phyloP scores from a whole-genome alignment of 140 eudicot genomes.

The Flaveria floridana region DNA sequence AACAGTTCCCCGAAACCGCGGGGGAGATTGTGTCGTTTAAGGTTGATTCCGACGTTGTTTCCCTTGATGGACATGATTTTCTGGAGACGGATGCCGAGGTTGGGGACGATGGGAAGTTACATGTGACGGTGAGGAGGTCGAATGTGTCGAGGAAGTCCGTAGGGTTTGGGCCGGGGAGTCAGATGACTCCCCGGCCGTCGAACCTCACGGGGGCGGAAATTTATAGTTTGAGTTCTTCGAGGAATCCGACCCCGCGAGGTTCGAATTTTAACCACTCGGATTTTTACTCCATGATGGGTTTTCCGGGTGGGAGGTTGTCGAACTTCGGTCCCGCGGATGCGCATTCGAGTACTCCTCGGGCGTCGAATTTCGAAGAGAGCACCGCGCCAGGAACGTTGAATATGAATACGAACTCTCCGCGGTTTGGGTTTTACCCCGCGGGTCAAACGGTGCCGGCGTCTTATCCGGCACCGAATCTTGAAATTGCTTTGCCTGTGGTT shows the following conservation, averaged over 20 bases:
- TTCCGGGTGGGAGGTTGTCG: slow-evolving; percentile 74
- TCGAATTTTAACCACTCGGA: slow-evolving; percentile 79
- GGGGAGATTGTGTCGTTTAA: slow-evolving; percentile 76
- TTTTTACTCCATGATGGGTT: slow-evolving; percentile 93
- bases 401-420: slow-evolving; percentile 51
- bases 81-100: slow-evolving; percentile 83
- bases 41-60: slow-evolving; percentile 88
- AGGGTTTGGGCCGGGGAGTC: slow-evolving; percentile 46
- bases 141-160: slow-evolving; percentile 72
- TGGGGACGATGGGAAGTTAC: slow-evolving; percentile 83
- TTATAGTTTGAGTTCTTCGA: slow-evolving; percentile 75
- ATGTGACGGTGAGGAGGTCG: slow-evolving; percentile 74
- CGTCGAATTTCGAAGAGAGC: slow-evolving; percentile 81
- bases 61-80: slow-evolving; percentile 79
- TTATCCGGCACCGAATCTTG: slow-evolving; percentile 95
- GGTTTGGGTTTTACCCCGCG: slow-evolving; percentile 67
- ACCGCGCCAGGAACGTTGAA: slow-evolving; percentile 54
- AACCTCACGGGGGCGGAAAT: slow-evolving; percentile 92
- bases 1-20: slow-evolving; percentile 84
- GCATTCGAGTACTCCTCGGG: slow-evolving; percentile 80
- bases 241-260: slow-evolving; percentile 84
- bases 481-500: slow-evolving; percentile 44
- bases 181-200: slow-evolving; percentile 79
- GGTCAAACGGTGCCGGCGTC: slow-evolving; percentile 41
- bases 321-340: slow-evolving; percentile 72